Percentiles rank a stretch among this genome's conserved stretches.
These are phyloP conservation scores for Gymnopilus dilepis DNA, from an alignment of 768 basidiomycete genomes.

Conservation along the genomic window DNA sequence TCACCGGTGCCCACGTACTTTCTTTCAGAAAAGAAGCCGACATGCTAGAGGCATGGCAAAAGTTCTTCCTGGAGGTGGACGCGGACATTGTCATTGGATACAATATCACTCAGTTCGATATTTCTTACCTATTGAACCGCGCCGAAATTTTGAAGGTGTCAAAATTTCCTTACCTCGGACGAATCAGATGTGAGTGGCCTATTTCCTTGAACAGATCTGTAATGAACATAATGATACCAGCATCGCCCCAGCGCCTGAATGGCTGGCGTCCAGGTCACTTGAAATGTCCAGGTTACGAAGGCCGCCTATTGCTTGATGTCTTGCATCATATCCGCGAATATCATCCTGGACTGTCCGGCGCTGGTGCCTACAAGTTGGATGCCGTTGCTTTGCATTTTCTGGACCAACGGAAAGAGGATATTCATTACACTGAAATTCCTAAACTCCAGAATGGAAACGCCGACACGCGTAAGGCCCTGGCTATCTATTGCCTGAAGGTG, in stretches of 20 bases:
- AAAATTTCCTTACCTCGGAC: slow-evolving; percentile 72
- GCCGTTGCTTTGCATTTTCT: slow-evolving; percentile 91
- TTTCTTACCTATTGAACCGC: slow-evolving; percentile 90
- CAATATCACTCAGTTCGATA: slow-evolving; percentile 91
- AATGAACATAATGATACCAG: slow-evolving; percentile 43
- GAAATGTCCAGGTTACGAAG: slow-evolving; percentile 57
- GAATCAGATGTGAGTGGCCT: slow-evolving; percentile 61
- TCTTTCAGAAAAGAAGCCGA: slow-evolving; percentile 74
- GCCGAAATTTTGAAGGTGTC: slow-evolving; percentile 70
- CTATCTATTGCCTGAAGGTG: slow-evolving; percentile 96
- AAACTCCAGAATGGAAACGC: slow-evolving; percentile 91
- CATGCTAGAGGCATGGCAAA: slow-evolving; percentile 78
- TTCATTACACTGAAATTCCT: slow-evolving; percentile 92
- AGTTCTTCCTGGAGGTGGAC: slow-evolving; percentile 86
- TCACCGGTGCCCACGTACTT: slow-evolving; percentile 89
- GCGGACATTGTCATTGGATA: slow-evolving; percentile 96
- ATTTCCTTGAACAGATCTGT: background rate
- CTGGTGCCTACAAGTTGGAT: slow-evolving; percentile 91
- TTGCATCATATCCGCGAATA: slow-evolving; percentile 95
- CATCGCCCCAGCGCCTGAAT: slow-evolving; percentile 58
- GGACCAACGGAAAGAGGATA: slow-evolving; percentile 95
- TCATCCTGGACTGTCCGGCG: slow-evolving; percentile 57
- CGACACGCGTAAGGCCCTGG: slow-evolving; percentile 83
- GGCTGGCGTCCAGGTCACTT: slow-evolving; percentile 86
- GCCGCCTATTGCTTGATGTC: slow-evolving; percentile 89